phyloP scores from a whole-genome alignment of 768 basidiomycete species.

The Agrocybe chaxingu region DNA sequence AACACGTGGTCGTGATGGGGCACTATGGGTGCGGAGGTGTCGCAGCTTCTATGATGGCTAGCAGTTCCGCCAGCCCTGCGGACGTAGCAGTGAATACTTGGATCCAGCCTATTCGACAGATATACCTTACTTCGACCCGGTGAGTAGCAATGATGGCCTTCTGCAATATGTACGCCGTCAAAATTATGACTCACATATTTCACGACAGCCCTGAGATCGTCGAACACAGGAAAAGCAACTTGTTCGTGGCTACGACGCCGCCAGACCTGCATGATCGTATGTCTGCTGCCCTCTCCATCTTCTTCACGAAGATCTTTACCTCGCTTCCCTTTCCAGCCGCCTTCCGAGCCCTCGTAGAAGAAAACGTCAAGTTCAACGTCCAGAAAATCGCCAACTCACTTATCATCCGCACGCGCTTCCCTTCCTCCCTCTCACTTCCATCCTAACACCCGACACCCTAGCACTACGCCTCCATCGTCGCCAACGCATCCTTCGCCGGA shows the following conservation, averaged over 20 bases:
- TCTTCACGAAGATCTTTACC: not conserved
- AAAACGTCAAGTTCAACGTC: constrained; percentile 29
- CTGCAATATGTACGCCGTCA: too few species aligned
- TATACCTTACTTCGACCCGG: constrained; percentile 31
- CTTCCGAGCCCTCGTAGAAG: constrained; percentile 36
- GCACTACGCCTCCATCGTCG: constrained; percentile 12
- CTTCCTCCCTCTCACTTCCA: not conserved
- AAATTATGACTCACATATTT: too few species aligned
- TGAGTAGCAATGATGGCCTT: not conserved
- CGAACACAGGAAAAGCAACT: constrained; percentile 18
- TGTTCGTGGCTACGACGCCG: constrained; percentile 8
- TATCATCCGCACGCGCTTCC: constrained; percentile 17
- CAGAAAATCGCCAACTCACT: constrained; percentile 17
- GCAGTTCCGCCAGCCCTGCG: constrained; percentile 1
- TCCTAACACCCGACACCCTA: too few species aligned
- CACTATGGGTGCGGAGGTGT: constrained; percentile 23
- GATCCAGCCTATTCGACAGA: constrained; percentile 31
- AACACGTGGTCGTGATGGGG: constrained; percentile 21
- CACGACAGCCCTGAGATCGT: constrained; percentile 24
- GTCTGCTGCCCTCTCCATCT: constrained; percentile 4
- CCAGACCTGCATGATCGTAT: constrained; percentile 21
- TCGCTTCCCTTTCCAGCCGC: constrained; percentile 18
- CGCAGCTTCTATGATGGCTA: constrained; percentile 16
- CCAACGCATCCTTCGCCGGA: not conserved
- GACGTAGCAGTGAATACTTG: constrained; percentile 29